Evolutionary conservation across 768 basidiomycete genomes (phyloP).

Genomic region (Naganishia vaughanmartiniae): DNA sequence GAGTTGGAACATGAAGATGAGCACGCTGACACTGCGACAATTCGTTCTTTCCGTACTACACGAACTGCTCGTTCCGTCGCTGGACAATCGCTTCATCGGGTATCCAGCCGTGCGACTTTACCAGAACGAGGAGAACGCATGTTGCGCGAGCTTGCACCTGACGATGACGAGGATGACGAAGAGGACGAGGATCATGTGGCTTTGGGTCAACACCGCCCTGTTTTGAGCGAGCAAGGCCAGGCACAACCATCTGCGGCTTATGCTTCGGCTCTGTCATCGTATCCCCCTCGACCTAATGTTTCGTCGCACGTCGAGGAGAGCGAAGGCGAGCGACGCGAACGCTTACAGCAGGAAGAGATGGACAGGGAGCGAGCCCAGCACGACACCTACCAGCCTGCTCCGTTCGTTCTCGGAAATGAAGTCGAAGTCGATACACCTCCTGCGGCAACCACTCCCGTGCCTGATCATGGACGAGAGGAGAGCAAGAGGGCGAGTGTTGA

Average conservation of each 20-base stretch:
- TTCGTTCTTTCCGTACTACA: constrained; percentile 19
- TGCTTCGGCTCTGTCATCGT: neutral
- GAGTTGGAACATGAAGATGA: constrained; percentile 11
- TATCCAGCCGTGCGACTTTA: constrained; percentile 44
- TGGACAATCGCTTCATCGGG: constrained; percentile 29
- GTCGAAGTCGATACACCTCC: constrained; percentile 19
- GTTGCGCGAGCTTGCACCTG: constrained; percentile 47
- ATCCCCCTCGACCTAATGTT: constrained; percentile 5
- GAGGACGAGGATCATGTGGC: constrained; percentile 23
- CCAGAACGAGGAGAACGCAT: constrained; percentile 52
- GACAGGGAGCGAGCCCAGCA: constrained; percentile 14
- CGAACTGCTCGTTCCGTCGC: constrained; percentile 33
- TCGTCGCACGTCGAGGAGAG: neutral
- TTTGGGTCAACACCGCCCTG: neutral
- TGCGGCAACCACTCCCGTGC: neutral
- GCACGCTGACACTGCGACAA: constrained; percentile 11
- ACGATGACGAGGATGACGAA: constrained; percentile 39
- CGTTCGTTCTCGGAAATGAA: constrained; percentile 33
- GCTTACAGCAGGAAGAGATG: constrained; percentile 13
- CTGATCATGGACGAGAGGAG: neutral
- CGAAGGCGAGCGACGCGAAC: constrained; percentile 16
- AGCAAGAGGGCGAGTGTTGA: constrained; percentile 1
- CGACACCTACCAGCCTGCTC: constrained; percentile 5
- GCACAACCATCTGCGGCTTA: neutral
- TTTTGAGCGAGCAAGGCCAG: constrained; percentile 3